Percentiles rank a stretch among this genome's conserved stretches.
Evolutionary conservation across 345 rosid genomes (phyloP).

Genomic region (Lumnitzera racemosa): DNA sequence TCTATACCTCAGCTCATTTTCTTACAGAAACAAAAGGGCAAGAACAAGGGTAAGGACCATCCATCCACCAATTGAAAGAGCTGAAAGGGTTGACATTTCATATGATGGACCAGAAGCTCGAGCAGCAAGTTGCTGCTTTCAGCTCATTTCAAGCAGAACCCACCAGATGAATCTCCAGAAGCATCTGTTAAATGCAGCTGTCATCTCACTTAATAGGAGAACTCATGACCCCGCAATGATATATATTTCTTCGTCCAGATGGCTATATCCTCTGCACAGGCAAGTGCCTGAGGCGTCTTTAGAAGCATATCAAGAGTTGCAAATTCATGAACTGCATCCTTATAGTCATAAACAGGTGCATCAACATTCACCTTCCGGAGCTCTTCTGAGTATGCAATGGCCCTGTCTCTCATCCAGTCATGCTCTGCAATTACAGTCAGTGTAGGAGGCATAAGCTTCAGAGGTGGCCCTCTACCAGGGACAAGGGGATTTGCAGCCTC

Average conservation of each 20-base stretch:
- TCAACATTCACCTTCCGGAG: conserved; percentile 80
- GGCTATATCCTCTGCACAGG: conserved; percentile 84
- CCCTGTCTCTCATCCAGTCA: conserved; percentile 97
- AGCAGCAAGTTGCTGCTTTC: conserved; percentile 8
- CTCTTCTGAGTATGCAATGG: conserved; percentile 88
- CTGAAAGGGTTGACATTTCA: too few species aligned
- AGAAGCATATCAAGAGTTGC: conserved; percentile 92
- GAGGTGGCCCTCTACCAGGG: conserved; percentile 62
- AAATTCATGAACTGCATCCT: conserved; percentile 93
- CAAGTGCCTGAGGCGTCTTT: conserved; percentile 81
- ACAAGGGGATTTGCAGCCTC: conserved; percentile 81
- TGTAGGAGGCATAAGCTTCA: conserved; percentile 91
- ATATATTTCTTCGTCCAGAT: conserved; percentile 93
- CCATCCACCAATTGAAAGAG: too few species aligned
- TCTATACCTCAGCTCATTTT: conserved; percentile 2
- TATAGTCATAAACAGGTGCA: conserved; percentile 85
- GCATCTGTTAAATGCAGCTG: neutral
- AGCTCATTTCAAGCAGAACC: neutral
- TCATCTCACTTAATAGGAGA: conserved; percentile 51
- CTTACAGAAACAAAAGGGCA: neutral
- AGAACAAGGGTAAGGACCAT: too few species aligned
- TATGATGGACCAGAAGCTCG: too few species aligned
- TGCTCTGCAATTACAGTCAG: conserved; percentile 89
- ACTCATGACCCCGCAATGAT: conserved; percentile 77
- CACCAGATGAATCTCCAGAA: neutral